phyloP scores from a whole-genome alignment of 108 stramenopile genomes.

The Ochromonas danica region DNA sequence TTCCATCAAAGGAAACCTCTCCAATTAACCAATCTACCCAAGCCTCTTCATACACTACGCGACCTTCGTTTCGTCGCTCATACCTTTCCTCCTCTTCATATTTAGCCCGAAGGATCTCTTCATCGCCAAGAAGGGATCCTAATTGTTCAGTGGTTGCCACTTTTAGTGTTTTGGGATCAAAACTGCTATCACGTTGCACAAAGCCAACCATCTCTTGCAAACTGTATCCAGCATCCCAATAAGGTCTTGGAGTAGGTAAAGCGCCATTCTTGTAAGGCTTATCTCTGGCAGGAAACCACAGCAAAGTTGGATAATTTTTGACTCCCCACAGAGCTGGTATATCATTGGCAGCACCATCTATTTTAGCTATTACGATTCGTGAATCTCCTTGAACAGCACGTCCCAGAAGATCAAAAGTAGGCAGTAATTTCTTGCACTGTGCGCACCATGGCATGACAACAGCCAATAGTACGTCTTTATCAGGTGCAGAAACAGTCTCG shows the following conservation, averaged over 20 bases:
- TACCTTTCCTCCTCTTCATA: background rate
- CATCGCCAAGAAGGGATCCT: background rate
- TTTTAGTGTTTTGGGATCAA: background rate
- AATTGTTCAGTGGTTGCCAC: conserved; percentile 21
- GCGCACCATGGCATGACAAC: background rate
- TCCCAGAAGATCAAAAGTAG: background rate
- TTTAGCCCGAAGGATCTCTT: background rate
- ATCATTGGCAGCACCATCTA: background rate
- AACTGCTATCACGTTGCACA: background rate
- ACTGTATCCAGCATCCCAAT: conserved; percentile 12
- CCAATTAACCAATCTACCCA: background rate
- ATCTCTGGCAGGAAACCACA: conserved; percentile 6
- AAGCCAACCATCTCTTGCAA: background rate
- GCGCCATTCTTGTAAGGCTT: background rate
- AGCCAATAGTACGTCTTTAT: background rate
- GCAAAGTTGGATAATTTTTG: background rate
- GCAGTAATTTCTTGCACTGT: background rate
- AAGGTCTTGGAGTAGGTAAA: background rate
- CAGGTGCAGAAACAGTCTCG: background rate
- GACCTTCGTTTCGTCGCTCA: background rate
- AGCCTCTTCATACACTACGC: background rate
- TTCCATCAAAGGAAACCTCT: conserved; percentile 8
- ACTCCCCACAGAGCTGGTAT: background rate
- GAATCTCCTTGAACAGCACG: conserved; percentile 6
- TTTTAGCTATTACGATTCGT: background rate